Percentiles rank a stretch among this genome's conserved stretches.
These are phyloP conservation scores for Zelonia costaricensis DNA, from an alignment of 208 protist species.

Conservation along the genomic window DNA sequence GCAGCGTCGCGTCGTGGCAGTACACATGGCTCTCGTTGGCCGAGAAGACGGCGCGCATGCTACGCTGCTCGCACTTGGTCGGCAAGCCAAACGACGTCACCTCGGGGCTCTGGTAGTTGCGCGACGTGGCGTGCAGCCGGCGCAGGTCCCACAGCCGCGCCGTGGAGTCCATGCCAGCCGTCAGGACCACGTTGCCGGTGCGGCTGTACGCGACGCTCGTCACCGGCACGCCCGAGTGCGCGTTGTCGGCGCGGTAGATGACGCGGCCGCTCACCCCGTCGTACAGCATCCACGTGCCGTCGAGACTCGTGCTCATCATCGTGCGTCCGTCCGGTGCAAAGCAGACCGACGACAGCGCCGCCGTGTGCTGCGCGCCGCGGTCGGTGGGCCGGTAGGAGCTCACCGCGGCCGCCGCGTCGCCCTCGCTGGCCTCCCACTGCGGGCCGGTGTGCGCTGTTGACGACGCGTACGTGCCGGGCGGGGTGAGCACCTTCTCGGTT, in stretches of 20 bases:
- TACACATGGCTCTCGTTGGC: constrained; percentile 76
- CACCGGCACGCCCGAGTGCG: constrained; percentile 74
- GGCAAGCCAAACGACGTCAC: constrained; percentile 79
- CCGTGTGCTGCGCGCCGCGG: constrained; percentile 52
- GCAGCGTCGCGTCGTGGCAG: constrained; percentile 60
- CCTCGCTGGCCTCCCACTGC: constrained; percentile 14
- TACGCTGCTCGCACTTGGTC: constrained; percentile 72
- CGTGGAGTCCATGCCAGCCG: constrained; percentile 81
- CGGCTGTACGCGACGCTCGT: constrained; percentile 84
- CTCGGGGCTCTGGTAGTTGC: constrained; percentile 38
- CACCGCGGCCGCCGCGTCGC: background rate
- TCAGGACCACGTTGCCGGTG: constrained; percentile 78
- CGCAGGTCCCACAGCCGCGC: constrained; percentile 86
- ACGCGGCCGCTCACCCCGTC: constrained; percentile 75
- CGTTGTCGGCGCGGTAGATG: constrained; percentile 53
- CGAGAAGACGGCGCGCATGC: constrained; percentile 70
- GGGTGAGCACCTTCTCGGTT: constrained; percentile 59
- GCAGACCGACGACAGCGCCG: constrained; percentile 56
- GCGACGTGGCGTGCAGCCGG: constrained; percentile 13
- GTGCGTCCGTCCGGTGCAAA: constrained; percentile 67
- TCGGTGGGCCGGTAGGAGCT: constrained; percentile 16
- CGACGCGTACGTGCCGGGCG: constrained; percentile 36
- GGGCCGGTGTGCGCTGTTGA: constrained; percentile 7
- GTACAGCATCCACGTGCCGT: constrained; percentile 77
- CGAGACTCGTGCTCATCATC: constrained; percentile 63